Conservation (phyloP, 2,329 filamentous ascomycete species). For the Endoconidiophora polonica region DNA sequence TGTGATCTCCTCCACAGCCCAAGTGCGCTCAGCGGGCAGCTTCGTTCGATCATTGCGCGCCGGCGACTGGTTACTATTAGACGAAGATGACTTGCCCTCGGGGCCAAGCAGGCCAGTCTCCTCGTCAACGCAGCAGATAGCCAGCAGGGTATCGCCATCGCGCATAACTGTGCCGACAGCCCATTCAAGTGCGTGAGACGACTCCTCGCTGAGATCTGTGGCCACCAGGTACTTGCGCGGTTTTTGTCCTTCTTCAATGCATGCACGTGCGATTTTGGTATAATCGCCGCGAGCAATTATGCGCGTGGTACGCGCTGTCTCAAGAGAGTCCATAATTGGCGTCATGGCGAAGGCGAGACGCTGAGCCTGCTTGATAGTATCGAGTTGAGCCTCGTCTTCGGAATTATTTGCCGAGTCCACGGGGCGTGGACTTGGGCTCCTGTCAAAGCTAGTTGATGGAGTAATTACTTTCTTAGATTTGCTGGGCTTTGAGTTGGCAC, state of each 20-base stretch:
- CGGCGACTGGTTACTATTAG: constrained; percentile 12
- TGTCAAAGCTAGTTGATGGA: constrained; percentile 71
- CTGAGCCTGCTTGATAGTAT: constrained; percentile 76
- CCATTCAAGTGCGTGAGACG: constrained; percentile 91
- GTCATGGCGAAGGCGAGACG: constrained; percentile 69
- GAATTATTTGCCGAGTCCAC: constrained; percentile 50
- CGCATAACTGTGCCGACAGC: constrained; percentile 87
- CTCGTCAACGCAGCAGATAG: constrained; percentile 86
- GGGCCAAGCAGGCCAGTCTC: constrained; percentile 44
- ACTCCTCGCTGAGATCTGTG: constrained; percentile 85
- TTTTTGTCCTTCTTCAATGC: constrained; percentile 60
- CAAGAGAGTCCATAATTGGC: constrained; percentile 57
- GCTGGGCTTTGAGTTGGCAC: constrained; percentile 24
- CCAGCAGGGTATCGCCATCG: constrained; percentile 84
- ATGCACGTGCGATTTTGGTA: constrained; percentile 54
- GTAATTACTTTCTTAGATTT: constrained; percentile 46
- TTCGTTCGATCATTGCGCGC: constrained; percentile 31
- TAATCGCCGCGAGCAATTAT: constrained; percentile 87
- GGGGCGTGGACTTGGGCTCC: constrained; percentile 31
- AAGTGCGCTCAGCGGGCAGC: constrained; percentile 61
- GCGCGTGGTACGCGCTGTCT: constrained; percentile 65
- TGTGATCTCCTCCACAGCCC: constrained; percentile 70
- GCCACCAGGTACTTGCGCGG: constrained; percentile 89
- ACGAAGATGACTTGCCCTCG: constrained; percentile 9
- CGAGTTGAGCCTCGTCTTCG: constrained; percentile 70